Percentiles rank a stretch among this genome's conserved stretches.
These are phyloP conservation scores for Suhomyces wounanorum DNA, from an alignment of 1,139 yeast species.

Conservation along the genomic window DNA sequence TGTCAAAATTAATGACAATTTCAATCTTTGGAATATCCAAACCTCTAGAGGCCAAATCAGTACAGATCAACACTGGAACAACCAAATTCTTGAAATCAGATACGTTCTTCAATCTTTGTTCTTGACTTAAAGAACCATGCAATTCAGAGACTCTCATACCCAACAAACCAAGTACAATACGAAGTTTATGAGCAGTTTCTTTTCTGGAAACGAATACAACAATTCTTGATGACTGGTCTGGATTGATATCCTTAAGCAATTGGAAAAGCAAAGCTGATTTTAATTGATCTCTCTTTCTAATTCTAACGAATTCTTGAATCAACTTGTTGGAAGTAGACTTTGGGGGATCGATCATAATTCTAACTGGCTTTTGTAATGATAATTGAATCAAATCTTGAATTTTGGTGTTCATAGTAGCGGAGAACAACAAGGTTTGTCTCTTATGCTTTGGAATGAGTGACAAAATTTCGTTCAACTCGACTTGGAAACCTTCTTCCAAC, in stretches of 20 bases:
- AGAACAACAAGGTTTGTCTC: constrained; percentile 90
- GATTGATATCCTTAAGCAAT: constrained; percentile 66
- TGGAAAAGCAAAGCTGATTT: constrained; percentile 82
- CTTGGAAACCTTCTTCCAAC: constrained; percentile 98
- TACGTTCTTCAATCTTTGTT: constrained; percentile 86
- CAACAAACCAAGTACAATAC: constrained; percentile 80
- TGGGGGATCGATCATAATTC: constrained; percentile 96
- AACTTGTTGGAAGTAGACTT: constrained; percentile 87
- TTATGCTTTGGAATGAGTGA: constrained; percentile 78
- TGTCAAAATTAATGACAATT: constrained; percentile 88
- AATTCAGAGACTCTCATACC: constrained; percentile 90
- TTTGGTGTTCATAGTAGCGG: constrained; percentile 96
- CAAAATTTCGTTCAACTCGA: constrained; percentile 86
- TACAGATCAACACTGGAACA: constrained; percentile 88
- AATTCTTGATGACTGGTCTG: constrained; percentile 62
- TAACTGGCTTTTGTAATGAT: constrained; percentile 84
- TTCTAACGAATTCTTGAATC: constrained; percentile 89
- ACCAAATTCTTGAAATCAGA: constrained; percentile 77
- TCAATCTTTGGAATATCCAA: constrained; percentile 97
- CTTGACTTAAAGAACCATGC: constrained; percentile 94
- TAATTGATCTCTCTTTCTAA: constrained; percentile 81
- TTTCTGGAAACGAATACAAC: constrained; percentile 92
- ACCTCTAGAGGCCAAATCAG: constrained; percentile 99
- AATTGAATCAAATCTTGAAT: constrained; percentile 86
- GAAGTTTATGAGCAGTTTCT: constrained; percentile 82